phyloP scores from a whole-genome alignment of 495 filamentous ascomycete species.

The Ramalina intermedia region DNA sequence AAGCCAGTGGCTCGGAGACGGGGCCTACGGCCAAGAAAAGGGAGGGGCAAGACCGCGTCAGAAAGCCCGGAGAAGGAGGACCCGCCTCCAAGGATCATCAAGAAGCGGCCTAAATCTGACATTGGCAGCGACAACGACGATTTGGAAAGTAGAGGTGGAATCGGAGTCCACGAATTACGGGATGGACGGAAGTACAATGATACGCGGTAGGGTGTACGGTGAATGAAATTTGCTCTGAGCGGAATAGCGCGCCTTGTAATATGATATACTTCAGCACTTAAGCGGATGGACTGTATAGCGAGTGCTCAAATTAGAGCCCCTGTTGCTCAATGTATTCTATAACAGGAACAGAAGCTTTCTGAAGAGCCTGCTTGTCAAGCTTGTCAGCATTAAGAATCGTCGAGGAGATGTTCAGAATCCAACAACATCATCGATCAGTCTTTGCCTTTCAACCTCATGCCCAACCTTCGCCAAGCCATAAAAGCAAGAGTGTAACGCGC shows the following conservation, averaged over 20 bases:
- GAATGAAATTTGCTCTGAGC: too few relatives aligned
- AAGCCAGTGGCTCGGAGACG: background rate
- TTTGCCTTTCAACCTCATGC: slow-evolving; percentile 59
- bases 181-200: background rate
- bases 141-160: background rate
- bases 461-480: slow-evolving; percentile 43
- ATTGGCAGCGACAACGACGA: background rate
- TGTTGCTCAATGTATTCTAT: too few relatives aligned
- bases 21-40: background rate
- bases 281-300: too few relatives aligned
- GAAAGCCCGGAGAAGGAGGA: background rate
- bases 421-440: slow-evolving; percentile 37
- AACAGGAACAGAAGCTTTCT: too few relatives aligned
- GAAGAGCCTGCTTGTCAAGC: too few relatives aligned
- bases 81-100: background rate
- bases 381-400: too few relatives aligned
- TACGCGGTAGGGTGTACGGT: too few relatives aligned
- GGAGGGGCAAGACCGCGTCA: background rate
- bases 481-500: slow-evolving; percentile 31
- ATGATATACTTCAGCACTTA: too few relatives aligned
- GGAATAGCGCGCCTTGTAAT: too few relatives aligned
- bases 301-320: too few relatives aligned
- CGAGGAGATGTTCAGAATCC: background rate
- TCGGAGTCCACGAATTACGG: background rate
- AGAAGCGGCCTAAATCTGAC: background rate